Evolutionary conservation across 106 monocot genomes (phyloP), one percentile per base, ranked within the genome.

Genomic region (Acanthochlamys bracteata): DNA sequence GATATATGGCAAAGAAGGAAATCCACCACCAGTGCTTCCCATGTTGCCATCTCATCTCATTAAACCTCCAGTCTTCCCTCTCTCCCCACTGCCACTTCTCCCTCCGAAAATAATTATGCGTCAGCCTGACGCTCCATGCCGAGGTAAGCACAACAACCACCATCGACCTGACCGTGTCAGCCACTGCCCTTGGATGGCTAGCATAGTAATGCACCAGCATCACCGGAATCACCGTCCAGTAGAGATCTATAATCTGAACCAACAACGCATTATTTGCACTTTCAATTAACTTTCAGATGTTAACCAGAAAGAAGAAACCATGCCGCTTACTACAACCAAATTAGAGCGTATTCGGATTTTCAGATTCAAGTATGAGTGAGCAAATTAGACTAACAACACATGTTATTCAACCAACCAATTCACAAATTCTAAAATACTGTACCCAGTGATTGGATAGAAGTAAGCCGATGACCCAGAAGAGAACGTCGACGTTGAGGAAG

Each of bases 51-150:
- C 95, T 87, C 90, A 90, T 80, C 24, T 90, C 75, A 45, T 51
- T 62, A 61, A 87, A 96, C 78, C 95, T 73, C 95, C 95, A 96
- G 59, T 96, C 95, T 82, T 96, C 95, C 56, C 90, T 82, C 26
- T 64, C 71, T 0, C 95, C 95, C 90, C 90, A 90, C 64, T 84
- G 59, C 95, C 95, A 96, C 43, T 64, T 72, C 78, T 96, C 95
- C 78, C 95, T 79, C 52, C 95, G 84, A 66, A 96, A 84, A 71
- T 96, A 96, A 63, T 78, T 96, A 57, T 96, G 90, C 0, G 90
- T 90, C 55, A 96, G 74, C 84, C 95, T 72, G 16, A 79, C 33
- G 69, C 95, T 96, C 95, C 95, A 96, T 33, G 68, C 66, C 86
- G 87, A 96, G 1, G 80, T 88, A 67, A 96, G 66, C 61, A 43